These are phyloP conservation scores for Cyathus striatus DNA, from an alignment of 768 basidiomycete genomes.

Conservation along the genomic window DNA sequence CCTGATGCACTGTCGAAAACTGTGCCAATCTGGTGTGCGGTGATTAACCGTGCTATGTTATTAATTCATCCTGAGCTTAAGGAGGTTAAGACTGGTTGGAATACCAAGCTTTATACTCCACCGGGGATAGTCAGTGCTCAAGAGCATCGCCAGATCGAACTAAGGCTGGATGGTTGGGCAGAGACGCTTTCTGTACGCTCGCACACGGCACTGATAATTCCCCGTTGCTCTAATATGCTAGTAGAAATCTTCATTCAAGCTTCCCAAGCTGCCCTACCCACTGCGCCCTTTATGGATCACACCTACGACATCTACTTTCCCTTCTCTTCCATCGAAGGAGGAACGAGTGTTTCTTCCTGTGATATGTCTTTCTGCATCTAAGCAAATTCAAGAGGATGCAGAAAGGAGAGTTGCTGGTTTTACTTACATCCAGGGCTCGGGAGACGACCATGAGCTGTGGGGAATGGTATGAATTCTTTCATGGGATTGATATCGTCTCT, in stretches of 20 bases:
- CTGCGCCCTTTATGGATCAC: slow-evolving; percentile 89
- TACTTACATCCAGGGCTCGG: slow-evolving; percentile 88
- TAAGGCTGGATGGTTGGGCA: slow-evolving; percentile 64
- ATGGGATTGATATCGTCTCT: too few relatives aligned
- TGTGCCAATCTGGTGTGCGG: slow-evolving; percentile 91
- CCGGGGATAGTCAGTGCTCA: slow-evolving; percentile 61
- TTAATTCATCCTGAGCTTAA: slow-evolving; percentile 23
- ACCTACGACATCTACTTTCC: slow-evolving; percentile 56
- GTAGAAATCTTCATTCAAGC: slow-evolving; percentile 66
- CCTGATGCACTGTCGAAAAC: slow-evolving; percentile 95
- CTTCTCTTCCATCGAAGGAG: slow-evolving; percentile 19
- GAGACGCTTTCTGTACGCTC: slow-evolving; percentile 59
- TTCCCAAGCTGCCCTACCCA: slow-evolving; percentile 57
- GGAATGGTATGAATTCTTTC: slow-evolving; percentile 47
- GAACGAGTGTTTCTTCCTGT: slow-evolving; percentile 53
- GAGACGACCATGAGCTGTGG: slow-evolving; percentile 94
- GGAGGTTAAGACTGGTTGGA: slow-evolving; percentile 36
- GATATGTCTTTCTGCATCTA: slow-evolving; percentile 84
- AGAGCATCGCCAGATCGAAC: slow-evolving; percentile 79
- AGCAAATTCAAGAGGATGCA: slow-evolving; percentile 52
- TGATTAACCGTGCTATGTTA: slow-evolving; percentile 65
- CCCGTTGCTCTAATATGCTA: too few relatives aligned
- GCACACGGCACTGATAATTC: too few relatives aligned
- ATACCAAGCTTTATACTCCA: slow-evolving; percentile 62
- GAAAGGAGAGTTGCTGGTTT: slow-evolving; percentile 68